These are phyloP conservation scores for Sporothrix dimorphospora DNA, from an alignment of 2,329 filamentous ascomycete genomes.

Conservation along the genomic window DNA sequence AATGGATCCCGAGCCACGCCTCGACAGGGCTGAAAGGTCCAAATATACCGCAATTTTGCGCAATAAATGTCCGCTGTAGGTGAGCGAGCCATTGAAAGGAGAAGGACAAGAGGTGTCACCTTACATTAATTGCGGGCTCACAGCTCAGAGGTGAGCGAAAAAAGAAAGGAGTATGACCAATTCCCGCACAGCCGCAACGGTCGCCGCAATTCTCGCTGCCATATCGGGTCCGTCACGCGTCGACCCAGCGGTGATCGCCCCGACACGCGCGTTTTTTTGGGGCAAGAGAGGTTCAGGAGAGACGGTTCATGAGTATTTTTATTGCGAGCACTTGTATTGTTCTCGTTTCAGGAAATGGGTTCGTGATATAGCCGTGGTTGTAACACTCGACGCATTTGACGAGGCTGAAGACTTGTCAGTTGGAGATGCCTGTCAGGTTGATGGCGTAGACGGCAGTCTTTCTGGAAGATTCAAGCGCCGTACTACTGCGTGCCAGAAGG, in stretches of 20 bases:
- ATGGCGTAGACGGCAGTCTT: not conserved
- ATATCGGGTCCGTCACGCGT: slow-evolving; percentile 21
- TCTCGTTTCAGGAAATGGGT: not conserved
- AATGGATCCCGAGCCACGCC: not conserved
- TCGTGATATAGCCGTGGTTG: not conserved
- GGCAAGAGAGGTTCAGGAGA: not conserved
- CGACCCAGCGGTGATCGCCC: not conserved
- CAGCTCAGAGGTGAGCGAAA: not conserved
- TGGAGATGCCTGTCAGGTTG: not conserved
- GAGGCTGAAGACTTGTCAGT: not conserved
- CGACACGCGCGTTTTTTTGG: slow-evolving; percentile 5
- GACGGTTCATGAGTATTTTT: not conserved
- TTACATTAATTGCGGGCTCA: not conserved
- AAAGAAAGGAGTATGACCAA: not conserved
- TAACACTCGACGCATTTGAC: not conserved
- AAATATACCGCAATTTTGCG: slow-evolving; percentile 23
- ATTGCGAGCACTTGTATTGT: not conserved
- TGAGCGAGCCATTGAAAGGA: not conserved
- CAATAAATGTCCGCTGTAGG: not conserved
- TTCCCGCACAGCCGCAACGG: slow-evolving; percentile 21
- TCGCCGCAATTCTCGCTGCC: slow-evolving; percentile 19
- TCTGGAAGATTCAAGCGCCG: not conserved
- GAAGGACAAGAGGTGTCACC: not conserved
- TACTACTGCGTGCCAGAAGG: not conserved
- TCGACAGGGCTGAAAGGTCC: slow-evolving; percentile 5